phyloP scores from a whole-genome alignment of 2,329 filamentous ascomycete species.

The Sclerotinia subarctica region DNA sequence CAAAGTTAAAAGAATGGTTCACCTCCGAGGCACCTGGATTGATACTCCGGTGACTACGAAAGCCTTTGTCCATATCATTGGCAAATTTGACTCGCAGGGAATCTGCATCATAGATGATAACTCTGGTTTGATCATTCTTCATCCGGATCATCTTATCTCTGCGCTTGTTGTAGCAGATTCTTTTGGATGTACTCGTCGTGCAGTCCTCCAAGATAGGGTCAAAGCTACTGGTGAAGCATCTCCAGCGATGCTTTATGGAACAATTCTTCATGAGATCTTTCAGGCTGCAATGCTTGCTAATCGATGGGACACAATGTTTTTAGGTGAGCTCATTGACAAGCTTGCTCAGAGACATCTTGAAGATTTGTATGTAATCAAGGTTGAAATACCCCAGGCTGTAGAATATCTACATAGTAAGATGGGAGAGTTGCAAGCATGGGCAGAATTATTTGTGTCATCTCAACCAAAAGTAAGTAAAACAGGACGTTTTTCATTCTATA shows the following conservation, averaged over 20 bases:
- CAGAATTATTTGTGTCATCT: conserved; percentile 71
- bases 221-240: conserved; percentile 83
- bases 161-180: conserved; percentile 96
- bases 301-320: conserved; percentile 68
- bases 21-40: conserved; percentile 81
- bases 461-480: conserved; percentile 58
- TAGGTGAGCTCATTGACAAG: conserved; percentile 63
- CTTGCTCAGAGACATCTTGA: conserved; percentile 78
- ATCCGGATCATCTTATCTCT: conserved; percentile 93
- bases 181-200: conserved; percentile 83
- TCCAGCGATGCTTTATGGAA: conserved; percentile 83
- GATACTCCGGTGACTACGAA: conserved; percentile 73
- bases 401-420: conserved; percentile 83
- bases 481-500: not conserved
- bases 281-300: conserved; percentile 85
- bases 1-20: conserved; percentile 63
- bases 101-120: conserved; percentile 80
- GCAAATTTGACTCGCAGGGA: conserved; percentile 65
- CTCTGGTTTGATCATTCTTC: conserved; percentile 81
- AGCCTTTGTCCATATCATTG: conserved; percentile 83
- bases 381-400: conserved; percentile 67
- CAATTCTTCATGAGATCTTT: conserved; percentile 91
- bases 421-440: conserved; percentile 78
- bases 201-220: conserved; percentile 90
- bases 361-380: conserved; percentile 82